Conservation (phyloP, 352 stramenopile genomes). For the Blastocystis sp. region DNA sequence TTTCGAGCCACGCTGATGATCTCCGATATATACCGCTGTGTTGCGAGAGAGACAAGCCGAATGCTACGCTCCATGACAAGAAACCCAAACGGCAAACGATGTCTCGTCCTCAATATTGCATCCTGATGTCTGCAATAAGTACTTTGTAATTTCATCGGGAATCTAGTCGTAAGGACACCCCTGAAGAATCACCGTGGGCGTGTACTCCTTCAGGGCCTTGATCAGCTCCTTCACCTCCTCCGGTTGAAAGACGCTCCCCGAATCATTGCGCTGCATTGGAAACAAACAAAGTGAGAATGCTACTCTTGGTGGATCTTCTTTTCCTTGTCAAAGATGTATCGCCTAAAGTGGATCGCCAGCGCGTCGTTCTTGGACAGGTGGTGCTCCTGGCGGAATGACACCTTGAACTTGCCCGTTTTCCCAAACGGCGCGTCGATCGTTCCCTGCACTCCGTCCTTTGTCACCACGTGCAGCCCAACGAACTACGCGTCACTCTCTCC, state of each 20-base stretch:
- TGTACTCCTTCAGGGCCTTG: conserved; percentile 33
- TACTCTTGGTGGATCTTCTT: conserved; percentile 66
- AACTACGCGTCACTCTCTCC: conserved; percentile 73
- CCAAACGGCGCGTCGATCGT: conserved; percentile 78
- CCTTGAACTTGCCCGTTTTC: conserved; percentile 77
- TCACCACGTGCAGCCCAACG: conserved; percentile 74
- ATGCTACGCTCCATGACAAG: conserved; percentile 8
- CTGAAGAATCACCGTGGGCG: conserved; percentile 10
- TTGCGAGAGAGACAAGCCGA: conserved; percentile 51
- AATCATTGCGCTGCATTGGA: neutral
- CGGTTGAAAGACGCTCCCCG: neutral
- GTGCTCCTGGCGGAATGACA: conserved; percentile 36
- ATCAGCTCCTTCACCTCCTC: conserved; percentile 42
- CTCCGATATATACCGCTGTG: conserved; percentile 35
- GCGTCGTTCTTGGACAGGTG: conserved; percentile 61
- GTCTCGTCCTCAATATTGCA: conserved; percentile 47
- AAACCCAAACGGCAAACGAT: neutral
- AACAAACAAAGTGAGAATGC: conserved; percentile 43
- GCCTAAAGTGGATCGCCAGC: conserved; percentile 49
- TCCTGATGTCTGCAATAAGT: conserved; percentile 35
- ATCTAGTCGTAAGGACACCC: conserved; percentile 3
- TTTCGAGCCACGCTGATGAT: conserved; percentile 29
- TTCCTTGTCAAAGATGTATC: conserved; percentile 68
- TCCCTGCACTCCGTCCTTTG: conserved; percentile 73
- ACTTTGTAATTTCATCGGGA: conserved; percentile 66